Percentiles rank a stretch among this genome's conserved stretches.
phyloP scores from a whole-genome alignment of 2,329 filamentous ascomycete species.

The Botrytis pseudocinerea region DNA sequence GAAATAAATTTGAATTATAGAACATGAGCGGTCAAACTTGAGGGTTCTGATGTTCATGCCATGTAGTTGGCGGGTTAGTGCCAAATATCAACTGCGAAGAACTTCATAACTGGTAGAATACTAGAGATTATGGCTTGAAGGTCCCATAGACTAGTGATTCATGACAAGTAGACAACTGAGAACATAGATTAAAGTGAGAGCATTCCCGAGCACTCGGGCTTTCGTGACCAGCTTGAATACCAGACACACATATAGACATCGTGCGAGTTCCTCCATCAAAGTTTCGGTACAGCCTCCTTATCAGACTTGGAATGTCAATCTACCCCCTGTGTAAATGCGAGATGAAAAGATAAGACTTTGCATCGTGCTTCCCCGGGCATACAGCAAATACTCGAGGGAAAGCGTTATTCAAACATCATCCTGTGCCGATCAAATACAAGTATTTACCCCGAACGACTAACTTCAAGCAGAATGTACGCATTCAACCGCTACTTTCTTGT shows the following conservation, averaged over 20 bases:
- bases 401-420: background rate
- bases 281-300: background rate
- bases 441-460: background rate
- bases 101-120: background rate
- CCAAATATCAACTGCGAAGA: background rate
- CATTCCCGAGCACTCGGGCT: background rate
- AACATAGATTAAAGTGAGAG: background rate
- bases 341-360: background rate
- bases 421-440: background rate
- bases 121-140: background rate
- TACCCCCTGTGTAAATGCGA: rapidly evolving
- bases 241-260: background rate
- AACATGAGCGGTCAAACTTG: background rate
- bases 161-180: background rate
- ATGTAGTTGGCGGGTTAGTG: background rate
- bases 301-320: background rate
- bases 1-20: rapidly evolving
- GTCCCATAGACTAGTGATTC: background rate
- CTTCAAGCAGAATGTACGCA: background rate
- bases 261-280: background rate
- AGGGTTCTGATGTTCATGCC: background rate
- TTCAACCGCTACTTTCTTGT: background rate
- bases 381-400: background rate
- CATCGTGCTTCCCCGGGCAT: background rate
- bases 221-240: background rate